Base-by-base conservation (phyloP, 78 protist species). In the Dictyostelium firmibasis region DNA sequence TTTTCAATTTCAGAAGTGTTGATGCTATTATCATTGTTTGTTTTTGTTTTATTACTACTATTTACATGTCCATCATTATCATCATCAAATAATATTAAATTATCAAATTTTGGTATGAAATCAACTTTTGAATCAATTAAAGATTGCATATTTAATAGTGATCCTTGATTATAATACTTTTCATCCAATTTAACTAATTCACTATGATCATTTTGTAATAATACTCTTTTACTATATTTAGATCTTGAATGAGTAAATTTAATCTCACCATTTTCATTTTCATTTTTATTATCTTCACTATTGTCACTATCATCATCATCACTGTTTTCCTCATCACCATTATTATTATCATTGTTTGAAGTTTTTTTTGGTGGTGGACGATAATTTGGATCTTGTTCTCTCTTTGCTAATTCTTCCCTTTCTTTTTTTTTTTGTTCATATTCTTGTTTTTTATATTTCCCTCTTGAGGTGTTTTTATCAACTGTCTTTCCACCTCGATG, bases 41-140 rank as follows among this genome's bases (percentile, higher is more conserved):
- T 33, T 13, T 31, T 27, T 20, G 23, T 79, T 20, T 50, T 79
- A 31, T 10, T 25, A 25, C 3, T 25, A 74, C 33, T 23, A 31
- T 70, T 3, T 4, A 29, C 85, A 74, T 74, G 44, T 7, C n/a
- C 35, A 41, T n/a, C 23, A 50, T 16, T 4, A 50, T 13, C 62
- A 50, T 50, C 62, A 50, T 50, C 23, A 3, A 57, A 57, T 16
- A 77, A 18, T 4, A 38, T 38, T 43, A 77, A 41, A 35, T 41
- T 77, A 31, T 91, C 94, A 74, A 69, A 44, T 23, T 91, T 86
- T 53, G 92, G 92, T 25, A 86, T 86, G 43, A 86, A 86, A 36
- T 86, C 92, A 76, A 86, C 77, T 38, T 38, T 50, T 36, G 92
- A 74, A 25, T 86, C 84, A 16, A 86, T 47, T 36, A 86, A 29